phyloP scores from a whole-genome alignment of 768 basidiomycete species.

The Porpolomopsis calyptriformis region DNA sequence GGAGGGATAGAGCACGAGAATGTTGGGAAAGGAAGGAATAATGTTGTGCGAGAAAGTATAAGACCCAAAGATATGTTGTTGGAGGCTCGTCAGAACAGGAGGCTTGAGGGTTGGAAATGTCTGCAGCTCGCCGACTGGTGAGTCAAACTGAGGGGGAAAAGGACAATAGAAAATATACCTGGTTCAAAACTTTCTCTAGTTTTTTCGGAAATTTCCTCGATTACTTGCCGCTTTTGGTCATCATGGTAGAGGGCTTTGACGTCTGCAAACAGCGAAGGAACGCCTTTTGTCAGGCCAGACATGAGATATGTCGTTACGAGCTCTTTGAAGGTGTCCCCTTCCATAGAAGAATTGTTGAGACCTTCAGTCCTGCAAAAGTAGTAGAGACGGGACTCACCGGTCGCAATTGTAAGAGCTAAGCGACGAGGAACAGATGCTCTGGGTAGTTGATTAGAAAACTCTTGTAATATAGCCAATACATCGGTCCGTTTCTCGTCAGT shows the following conservation, averaged over 20 bases:
- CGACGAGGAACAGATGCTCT: conserved; percentile 63
- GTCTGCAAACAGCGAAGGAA: conserved; percentile 90
- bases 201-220: conserved; percentile 61
- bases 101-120: conserved; percentile 6
- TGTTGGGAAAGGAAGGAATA: conserved; percentile 53
- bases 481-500: conserved; percentile 40
- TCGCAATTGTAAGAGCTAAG: conserved; percentile 57
- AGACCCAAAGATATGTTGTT: conserved; percentile 83
- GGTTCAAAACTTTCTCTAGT: conserved; percentile 27
- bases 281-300: conserved; percentile 64
- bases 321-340: conserved; percentile 53
- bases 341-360: background rate
- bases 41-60: conserved; percentile 92
- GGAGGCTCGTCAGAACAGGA: conserved; percentile 47
- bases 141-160: background rate
- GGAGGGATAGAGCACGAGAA: conserved; percentile 44
- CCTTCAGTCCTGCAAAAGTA: background rate
- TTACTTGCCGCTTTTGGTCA: conserved; percentile 46
- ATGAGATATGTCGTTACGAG: conserved; percentile 59
- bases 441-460: conserved; percentile 54
- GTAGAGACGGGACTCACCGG: conserved; percentile 19
- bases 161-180: conserved; percentile 6
- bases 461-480: conserved; percentile 47
- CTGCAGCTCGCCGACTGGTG: background rate
- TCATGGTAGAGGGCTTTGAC: conserved; percentile 75